phyloP scores from a whole-genome alignment of 441 rosid genomes.

The Omphalea diandra region DNA sequence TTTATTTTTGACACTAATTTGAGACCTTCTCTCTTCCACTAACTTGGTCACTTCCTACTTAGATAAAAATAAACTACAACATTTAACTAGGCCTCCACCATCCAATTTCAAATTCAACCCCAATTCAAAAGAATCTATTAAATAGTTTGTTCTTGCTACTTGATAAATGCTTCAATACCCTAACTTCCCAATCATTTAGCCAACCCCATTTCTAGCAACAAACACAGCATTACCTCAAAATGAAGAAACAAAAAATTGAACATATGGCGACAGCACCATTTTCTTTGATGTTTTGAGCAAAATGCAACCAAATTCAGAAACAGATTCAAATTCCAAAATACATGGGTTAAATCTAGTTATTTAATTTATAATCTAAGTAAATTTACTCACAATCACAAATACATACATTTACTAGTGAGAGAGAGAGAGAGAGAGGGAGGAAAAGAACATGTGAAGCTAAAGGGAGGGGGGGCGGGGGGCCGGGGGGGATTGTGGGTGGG shows the following conservation, averaged over 20 bases:
- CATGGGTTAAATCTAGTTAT: background rate
- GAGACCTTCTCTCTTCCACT: background rate
- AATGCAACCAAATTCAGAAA: background rate
- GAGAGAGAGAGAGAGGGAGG: background rate
- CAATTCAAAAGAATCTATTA: background rate
- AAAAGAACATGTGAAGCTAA: too few species aligned
- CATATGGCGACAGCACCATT: background rate
- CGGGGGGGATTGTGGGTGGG: too few species aligned
- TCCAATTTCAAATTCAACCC: background rate
- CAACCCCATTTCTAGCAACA: background rate
- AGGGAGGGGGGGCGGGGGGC: too few species aligned
- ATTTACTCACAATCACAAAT: background rate
- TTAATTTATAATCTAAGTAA: too few species aligned
- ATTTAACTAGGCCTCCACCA: background rate
- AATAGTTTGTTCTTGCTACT: background rate
- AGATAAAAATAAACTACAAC: background rate
- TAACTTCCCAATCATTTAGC: background rate
- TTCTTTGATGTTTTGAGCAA: background rate
- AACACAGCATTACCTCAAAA: background rate
- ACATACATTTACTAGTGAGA: too few species aligned
- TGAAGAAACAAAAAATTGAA: background rate
- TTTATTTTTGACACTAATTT: background rate
- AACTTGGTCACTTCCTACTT: background rate
- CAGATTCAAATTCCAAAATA: background rate
- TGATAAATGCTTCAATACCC: background rate